Percentiles rank a stretch among this genome's conserved stretches.
phyloP scores from a whole-genome alignment of 345 rosid genomes.

The Populus pruinosa region DNA sequence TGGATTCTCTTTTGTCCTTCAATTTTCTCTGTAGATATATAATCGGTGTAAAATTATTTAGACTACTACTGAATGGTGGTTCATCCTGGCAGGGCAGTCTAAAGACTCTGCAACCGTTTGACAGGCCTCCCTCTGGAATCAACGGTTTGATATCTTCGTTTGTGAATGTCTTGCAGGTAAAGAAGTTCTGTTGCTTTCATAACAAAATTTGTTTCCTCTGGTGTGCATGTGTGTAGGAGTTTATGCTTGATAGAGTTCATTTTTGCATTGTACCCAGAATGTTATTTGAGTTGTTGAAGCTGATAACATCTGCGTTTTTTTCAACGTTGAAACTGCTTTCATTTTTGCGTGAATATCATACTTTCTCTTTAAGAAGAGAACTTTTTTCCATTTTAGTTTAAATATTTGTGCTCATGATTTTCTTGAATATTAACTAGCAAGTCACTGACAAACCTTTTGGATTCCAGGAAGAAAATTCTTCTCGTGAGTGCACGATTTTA shows the following conservation, averaged over 20 bases:
- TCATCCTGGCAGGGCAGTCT: conserved; percentile 81
- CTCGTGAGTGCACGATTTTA: conserved; percentile 81
- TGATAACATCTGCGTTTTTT: not conserved
- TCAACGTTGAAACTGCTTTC: not conserved
- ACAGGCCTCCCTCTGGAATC: conserved; percentile 49
- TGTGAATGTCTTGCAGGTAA: conserved; percentile 73
- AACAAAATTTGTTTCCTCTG: too few relatives aligned
- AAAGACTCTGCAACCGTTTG: conserved; percentile 48
- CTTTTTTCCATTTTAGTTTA: not conserved
- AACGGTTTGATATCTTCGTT: conserved; percentile 83
- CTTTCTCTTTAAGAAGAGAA: too few relatives aligned
- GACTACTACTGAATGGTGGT: conserved; percentile 25
- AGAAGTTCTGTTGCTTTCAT: not conserved
- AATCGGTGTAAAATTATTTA: not conserved
- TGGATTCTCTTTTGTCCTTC: not conserved
- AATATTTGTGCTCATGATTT: not conserved
- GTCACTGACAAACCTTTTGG: conserved; percentile 2
- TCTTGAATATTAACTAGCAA: not conserved
- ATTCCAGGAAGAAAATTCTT: conserved; percentile 83
- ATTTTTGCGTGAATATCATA: too few relatives aligned
- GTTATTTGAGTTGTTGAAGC: not conserved
- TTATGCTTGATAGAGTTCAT: not conserved
- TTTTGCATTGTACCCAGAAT: not conserved
- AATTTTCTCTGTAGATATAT: not conserved
- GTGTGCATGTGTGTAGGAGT: too few relatives aligned